Evolutionary conservation across 805 yeast genomes (phyloP), one percentile per base, ranked within the genome.

Genomic region (Candida arabinofermentans): DNA sequence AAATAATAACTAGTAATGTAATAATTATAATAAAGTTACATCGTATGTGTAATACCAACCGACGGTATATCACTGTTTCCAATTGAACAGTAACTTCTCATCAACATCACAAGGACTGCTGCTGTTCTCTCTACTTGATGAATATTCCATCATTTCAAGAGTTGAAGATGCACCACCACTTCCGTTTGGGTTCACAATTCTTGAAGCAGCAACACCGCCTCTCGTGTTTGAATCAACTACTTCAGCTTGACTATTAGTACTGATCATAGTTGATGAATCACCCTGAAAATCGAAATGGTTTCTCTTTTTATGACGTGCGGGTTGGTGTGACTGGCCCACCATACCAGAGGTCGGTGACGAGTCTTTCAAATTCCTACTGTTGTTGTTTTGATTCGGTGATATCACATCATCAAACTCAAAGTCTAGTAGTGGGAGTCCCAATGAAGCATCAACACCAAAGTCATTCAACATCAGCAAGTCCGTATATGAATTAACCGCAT

Each of bases 401-500:
- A 19, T 14, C 8, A 21, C 14, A 23, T 37, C 39, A 22, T 29
- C 39, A 29, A 67, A 53, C 37, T 66, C 71, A 54, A 71, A 67
- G 40, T 77, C 83, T 42, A 84, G 61, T 52, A 83, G 72, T 2
- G 86, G 88, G 41, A 85, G 64, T 1, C 91, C 91, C 31, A 84
- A 63, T 0, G 91, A 85, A 1, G 88, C 91, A 63, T 85, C 93
- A 3, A 87, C 87, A n/a, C 83, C 85, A 59, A 81, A 83, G 43
- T 82, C 88, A 42, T 58, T 60, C 31, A 62, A 29, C 62, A 62
- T 58, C 38, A 64, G 37, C 24, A 62, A 41, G 42, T 62, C 67
- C 2, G 61, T 47, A 32, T 55, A 56, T 2, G 65, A 56, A 18
- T 57, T 54, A 16, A 49, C 39, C 13, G 22, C 22, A 14, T 40